Evolutionary conservation across 805 yeast species (phyloP).

Genomic region (Yamadazyma endophytica): DNA sequence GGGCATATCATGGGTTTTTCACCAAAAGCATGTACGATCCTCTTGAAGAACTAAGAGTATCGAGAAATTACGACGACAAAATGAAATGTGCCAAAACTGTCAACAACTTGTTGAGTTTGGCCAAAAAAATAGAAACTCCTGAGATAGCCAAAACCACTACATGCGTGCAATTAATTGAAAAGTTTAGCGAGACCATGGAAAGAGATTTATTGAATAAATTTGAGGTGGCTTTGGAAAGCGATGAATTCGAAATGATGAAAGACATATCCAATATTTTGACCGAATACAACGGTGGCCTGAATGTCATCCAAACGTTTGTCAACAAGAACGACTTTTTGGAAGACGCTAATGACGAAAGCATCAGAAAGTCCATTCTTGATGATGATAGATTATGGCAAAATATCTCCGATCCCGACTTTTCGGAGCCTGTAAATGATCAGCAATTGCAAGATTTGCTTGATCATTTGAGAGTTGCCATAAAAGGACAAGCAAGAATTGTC

Average conservation of each 20-base stretch:
- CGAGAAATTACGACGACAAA: conserved; percentile 45
- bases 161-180: conserved; percentile 48
- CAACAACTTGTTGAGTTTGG: conserved; percentile 58
- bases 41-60: conserved; percentile 53
- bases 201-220: conserved; percentile 63
- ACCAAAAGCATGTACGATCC: conserved; percentile 52
- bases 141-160: conserved; percentile 43
- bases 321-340: conserved; percentile 69
- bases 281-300: conserved; percentile 80
- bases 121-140: conserved; percentile 59
- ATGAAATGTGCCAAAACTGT: conserved; percentile 67
- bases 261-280: conserved; percentile 71
- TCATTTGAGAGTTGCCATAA: conserved; percentile 51
- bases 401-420: conserved; percentile 56
- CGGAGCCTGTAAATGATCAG: conserved; percentile 46
- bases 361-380: conserved; percentile 17
- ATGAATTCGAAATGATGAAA: conserved; percentile 66
- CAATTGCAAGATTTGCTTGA: conserved; percentile 50
- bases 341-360: conserved; percentile 35
- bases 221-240: conserved; percentile 66
- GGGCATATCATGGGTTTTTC: conserved; percentile 74
- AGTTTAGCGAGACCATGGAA: conserved; percentile 76
- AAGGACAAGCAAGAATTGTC: conserved; percentile 70
- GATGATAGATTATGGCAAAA: conserved; percentile 54
- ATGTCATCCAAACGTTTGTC: conserved; percentile 78